Conservation (phyloP, 1,139 yeast genomes). For the Blastobotrys capitulatus region DNA sequence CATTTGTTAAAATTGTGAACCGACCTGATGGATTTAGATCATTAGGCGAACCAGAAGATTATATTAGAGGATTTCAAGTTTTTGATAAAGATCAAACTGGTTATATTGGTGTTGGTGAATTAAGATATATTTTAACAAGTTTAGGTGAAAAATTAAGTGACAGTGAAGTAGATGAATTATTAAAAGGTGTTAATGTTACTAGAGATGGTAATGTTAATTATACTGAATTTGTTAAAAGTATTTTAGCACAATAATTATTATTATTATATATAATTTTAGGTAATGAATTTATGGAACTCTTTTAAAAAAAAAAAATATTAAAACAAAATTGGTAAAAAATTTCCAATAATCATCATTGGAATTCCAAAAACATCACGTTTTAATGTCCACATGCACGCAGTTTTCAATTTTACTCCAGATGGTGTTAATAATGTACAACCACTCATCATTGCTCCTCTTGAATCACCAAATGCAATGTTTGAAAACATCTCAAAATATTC, state of each 20-base stretch:
- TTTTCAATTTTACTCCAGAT: slow-evolving; percentile 43
- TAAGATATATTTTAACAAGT: slow-evolving; percentile 83
- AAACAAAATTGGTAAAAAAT: slow-evolving; percentile 57
- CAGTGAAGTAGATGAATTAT: slow-evolving; percentile 88
- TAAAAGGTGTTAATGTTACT: slow-evolving; percentile 91
- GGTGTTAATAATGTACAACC: slow-evolving; percentile 73
- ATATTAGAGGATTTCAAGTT: slow-evolving; percentile 95
- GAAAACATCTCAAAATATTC: slow-evolving; percentile 84
- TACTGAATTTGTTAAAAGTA: slow-evolving; percentile 80
- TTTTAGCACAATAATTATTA: slow-evolving; percentile 64
- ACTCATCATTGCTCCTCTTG: slow-evolving; percentile 76
- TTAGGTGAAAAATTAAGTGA: slow-evolving; percentile 90
- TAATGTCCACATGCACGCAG: slow-evolving; percentile 86
- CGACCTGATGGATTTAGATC: slow-evolving; percentile 90
- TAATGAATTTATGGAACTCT: neutral
- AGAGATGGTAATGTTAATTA: slow-evolving; percentile 94
- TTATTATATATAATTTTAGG: neutral
- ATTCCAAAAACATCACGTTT: slow-evolving; percentile 86
- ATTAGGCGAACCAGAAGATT: slow-evolving; percentile 92
- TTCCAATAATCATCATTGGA: slow-evolving; percentile 95
- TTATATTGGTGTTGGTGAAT: slow-evolving; percentile 93
- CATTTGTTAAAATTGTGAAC: slow-evolving; percentile 70
- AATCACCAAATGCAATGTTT: slow-evolving; percentile 86
- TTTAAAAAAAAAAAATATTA: neutral
- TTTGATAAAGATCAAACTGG: slow-evolving; percentile 96